phyloP scores from a whole-genome alignment of 345 rosid genomes.

The Salix viminalis region DNA sequence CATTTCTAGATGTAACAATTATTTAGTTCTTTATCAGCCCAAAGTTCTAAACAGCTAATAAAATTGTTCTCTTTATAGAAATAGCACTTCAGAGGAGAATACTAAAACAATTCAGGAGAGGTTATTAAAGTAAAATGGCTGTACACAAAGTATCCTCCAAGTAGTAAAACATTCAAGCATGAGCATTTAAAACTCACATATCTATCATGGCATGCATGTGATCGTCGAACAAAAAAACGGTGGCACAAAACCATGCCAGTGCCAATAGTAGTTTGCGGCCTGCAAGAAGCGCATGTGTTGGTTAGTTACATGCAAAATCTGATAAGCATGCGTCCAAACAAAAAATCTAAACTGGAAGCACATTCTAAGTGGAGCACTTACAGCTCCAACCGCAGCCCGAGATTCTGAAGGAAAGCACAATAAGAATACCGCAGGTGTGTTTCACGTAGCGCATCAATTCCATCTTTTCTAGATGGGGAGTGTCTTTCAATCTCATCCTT shows the following conservation, averaged over 20 bases:
- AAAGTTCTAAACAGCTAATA: background rate
- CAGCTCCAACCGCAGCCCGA: constrained; percentile 66
- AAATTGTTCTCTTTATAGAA: background rate
- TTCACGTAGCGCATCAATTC: constrained; percentile 63
- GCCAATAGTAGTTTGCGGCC: constrained; percentile 73
- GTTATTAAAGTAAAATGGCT: background rate
- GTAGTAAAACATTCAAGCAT: background rate
- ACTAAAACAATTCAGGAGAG: background rate
- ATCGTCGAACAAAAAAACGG: constrained; percentile 69
- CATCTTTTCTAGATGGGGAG: constrained; percentile 84
- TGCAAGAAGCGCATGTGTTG: constrained; percentile 21
- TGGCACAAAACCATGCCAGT: constrained; percentile 84
- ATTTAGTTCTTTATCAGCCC: background rate
- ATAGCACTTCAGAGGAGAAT: background rate
- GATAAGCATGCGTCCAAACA: background rate
- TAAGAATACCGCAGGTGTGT: constrained; percentile 73
- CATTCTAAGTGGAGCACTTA: constrained; percentile 31
- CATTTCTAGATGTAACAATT: background rate
- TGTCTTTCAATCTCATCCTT: constrained; percentile 66
- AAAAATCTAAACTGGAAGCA: background rate
- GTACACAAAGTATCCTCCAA: background rate
- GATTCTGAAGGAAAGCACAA: constrained; percentile 65
- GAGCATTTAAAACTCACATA: constrained; percentile 47
- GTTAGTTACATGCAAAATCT: background rate
- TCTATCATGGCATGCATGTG: constrained; percentile 83